Evolutionary conservation across 177 flowering plant species (phyloP), one percentile per base, ranked within the genome.

Genomic region (Vitis hybrid): DNA sequence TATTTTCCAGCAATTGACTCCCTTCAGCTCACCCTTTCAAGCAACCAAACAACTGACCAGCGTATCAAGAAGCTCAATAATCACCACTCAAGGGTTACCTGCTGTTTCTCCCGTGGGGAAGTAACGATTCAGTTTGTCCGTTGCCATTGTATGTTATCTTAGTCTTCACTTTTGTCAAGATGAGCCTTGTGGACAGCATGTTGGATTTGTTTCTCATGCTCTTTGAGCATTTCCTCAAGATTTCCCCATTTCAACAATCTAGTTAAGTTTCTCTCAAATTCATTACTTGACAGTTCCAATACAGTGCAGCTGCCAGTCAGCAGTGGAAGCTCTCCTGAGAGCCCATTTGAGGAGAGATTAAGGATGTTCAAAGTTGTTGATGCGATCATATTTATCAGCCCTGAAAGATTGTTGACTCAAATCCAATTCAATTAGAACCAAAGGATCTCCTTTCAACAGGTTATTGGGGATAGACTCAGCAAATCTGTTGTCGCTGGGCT

Each of bases 171-270:
- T 70, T 81, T 87, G 73, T 83, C 89, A 17, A 73, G 3, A 30
- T 82, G 87, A 72, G 89, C 86, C 75, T 79, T 87, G 62, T 89
- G 82, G 7, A 87, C 87, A 46, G 87, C 87, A 6, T 75, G 58
- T 57, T 84, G 91, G 66, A 87, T 83, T 72, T 83, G 87, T 64
- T 73, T 82, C 76, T 87, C 91, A 48, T 85, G 91, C 70, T 87
- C 86, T 73, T 79, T 85, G 48, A 85, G 84, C 91, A 87, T 85
- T 55, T 85, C 87, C 49, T 87, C 89, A 12, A 86, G 73, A 73
- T 84, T 85, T 52, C 84, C 84, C 4, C 84, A 18, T 1, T 18
- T 18, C 18, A 18, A 18, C 18, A 18, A 18, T 18, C 18, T 18
- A 18, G 18, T 18, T 18, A 18, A 18, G 18, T 18, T 18, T 18